Base-by-base conservation (phyloP, 1,139 yeast species). In the Fermentozyma sake region DNA sequence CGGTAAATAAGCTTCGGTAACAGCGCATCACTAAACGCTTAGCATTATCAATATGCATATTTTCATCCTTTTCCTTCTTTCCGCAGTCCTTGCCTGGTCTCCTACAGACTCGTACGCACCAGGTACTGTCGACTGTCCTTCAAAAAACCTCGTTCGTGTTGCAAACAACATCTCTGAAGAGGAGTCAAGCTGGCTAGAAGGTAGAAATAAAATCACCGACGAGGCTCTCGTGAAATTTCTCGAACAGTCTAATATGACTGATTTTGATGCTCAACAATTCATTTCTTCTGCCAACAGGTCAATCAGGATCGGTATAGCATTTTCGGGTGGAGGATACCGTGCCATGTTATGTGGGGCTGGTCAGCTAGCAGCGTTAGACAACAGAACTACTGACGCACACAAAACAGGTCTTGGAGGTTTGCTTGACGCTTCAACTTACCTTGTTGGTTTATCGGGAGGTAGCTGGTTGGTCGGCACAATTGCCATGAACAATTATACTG, bases 371-470 rank as follows among this genome's bases (percentile, higher is more conserved):
- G 55, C 55, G 1, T 38, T 50, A 28, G 56, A 51, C 26, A 43
- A 42, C 30, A 33, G 54, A 20, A 47, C 52, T n/a, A 15, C 18
- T 6, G 76, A 74, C 26, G 68, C 80, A 9, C 58, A 60, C 16
- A 71, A 72, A 4, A 54, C 66, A 28, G 94, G 94, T 1, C 54
- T 86, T 28, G 95, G 95, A 18, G 94, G 95, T 2, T 58, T 86
- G 29, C 61, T 83, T 27, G 86, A 87, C 44, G 61, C 81, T 2
- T 51, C 91, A 1, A 76, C 93, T 1, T 86, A 85, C 50, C 47
- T 86, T 24, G 68, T 82, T 1, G 96, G 95, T 20, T 64, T 87
- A 24, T 80, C 93, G 0, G 96, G 96, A 24, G 95, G 95, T 29
- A 71, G 72, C 40, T 86, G 96, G 96, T 64, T 86, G 29, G 76